Evolutionary conservation across 805 yeast genomes (phyloP), one percentile per base, ranked within the genome.

Genomic region (Metschnikowia borealis): DNA sequence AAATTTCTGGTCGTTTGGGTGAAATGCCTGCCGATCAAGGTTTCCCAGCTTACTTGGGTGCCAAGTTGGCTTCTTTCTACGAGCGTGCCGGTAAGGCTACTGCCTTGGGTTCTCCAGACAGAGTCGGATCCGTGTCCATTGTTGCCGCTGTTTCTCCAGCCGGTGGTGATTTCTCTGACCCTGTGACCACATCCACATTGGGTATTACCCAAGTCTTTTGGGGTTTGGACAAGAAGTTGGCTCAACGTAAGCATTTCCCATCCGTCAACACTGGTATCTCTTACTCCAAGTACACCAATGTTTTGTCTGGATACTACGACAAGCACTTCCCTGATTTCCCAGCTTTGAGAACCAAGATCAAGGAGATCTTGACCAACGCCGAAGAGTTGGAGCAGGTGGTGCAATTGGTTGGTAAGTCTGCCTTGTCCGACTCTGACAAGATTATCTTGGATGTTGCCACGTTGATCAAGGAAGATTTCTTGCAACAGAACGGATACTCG

Each of bases 21-120:
- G 99, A 94, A 80, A 94, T 94, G 99, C 99, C 99, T 69, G 99
- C 99, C 55, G 99, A 94, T 76, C 99, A 95, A 80, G 99, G 99
- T 80, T 94, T 91, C 94, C 99, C 99, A 54, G 99, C 99, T 47
- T 94, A 94, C 71, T 80, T 94, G 70, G 99, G 99, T 78, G 97
- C 99, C 47, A 94, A 94, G 70, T 82, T 94, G 64, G 98, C 99
- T 51, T 92, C 98, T 50, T 94, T 94, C 83, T 94, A 94, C 74
- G 99, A 94, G 78, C 89, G 99, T 79, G 99, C 99, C 43, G 99
- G 99, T 77, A 89, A 87, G 70, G 96, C 96, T 41, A 79, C 85
- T 63, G 92, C 96, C 2, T 79, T 94, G 53, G 99, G 99, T 66
- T 89, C 96, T 52, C 99, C 99, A 56, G 87, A 88, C 62, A 90